A percentile compares a stretch with the other conserved stretches of the same genome.
Evolutionary conservation across 2,329 filamentous ascomycete species (phyloP).

Genomic region (Podosphaera aphanis): DNA sequence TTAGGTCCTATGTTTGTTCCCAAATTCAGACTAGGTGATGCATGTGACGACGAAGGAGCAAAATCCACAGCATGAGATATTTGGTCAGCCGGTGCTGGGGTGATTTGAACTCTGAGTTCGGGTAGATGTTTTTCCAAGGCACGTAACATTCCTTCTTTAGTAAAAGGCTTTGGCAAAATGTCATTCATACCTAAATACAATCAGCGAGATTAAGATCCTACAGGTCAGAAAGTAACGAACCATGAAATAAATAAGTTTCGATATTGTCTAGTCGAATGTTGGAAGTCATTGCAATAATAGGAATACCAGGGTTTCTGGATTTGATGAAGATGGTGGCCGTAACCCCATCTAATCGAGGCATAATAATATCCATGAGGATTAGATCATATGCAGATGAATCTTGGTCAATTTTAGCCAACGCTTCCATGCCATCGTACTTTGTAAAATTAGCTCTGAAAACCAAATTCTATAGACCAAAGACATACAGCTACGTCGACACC

Average conservation of each 20-base stretch:
- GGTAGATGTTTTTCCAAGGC: conserved; percentile 74
- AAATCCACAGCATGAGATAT: conserved; percentile 12
- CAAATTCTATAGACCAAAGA: conserved; percentile 7
- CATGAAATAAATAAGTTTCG: conserved; percentile 88
- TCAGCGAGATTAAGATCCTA: conserved; percentile 10
- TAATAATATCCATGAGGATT: conserved; percentile 85
- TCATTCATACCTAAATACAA: conserved; percentile 66
- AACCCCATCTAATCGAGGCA: conserved; percentile 88
- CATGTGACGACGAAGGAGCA: conserved; percentile 6
- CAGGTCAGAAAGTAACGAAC: conserved; percentile 28
- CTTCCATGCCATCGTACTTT: conserved; percentile 68
- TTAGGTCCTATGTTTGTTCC: no score
- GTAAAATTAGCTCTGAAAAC: conserved; percentile 7
- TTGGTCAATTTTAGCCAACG: conserved; percentile 58
- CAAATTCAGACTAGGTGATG: conserved; percentile 10
- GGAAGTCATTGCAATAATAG: conserved; percentile 95
- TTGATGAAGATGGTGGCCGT: conserved; percentile 85
- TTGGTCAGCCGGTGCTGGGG: conserved; percentile 7
- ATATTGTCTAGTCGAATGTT: conserved; percentile 95
- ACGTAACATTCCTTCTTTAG: conserved; percentile 59
- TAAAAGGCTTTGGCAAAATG: conserved; percentile 91
- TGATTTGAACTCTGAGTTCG: conserved; percentile 48
- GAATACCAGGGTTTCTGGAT: conserved; percentile 57
- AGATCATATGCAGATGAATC: conserved; percentile 30
- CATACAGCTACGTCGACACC: conserved; percentile 43